A percentile compares a stretch with the other conserved stretches of the same genome.
Conservation (phyloP, 768 basidiomycete genomes). For the Phaeotremella skinneri region DNA sequence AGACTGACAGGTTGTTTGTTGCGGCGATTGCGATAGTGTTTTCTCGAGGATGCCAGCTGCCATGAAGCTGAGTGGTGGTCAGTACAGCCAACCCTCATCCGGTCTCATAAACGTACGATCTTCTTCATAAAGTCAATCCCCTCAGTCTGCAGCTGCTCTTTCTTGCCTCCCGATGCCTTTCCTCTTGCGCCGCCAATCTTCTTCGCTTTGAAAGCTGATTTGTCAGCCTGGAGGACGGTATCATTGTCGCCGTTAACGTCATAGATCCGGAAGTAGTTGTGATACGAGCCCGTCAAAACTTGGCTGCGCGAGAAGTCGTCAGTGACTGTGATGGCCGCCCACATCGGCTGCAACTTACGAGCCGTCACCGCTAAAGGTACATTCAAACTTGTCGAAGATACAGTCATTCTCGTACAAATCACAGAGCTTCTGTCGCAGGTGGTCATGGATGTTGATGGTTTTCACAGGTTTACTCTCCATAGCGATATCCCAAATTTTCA, state of each 20-base stretch:
- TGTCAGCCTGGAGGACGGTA: constrained; percentile 94
- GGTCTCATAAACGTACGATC: constrained; percentile 36
- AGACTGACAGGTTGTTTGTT: constrained; percentile 88
- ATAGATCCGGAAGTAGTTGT: constrained; percentile 99
- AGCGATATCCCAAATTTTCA: constrained; percentile 99
- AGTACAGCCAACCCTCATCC: neutral
- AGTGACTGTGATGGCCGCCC: neutral
- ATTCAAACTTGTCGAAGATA: constrained; percentile 99
- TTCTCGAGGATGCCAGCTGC: constrained; percentile 90
- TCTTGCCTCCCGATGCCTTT: constrained; percentile 65
- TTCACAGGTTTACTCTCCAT: constrained; percentile 96
- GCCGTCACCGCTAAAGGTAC: constrained; percentile 96
- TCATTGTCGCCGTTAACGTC: constrained; percentile 79
- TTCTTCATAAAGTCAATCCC: constrained; percentile 66
- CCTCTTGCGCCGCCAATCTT: constrained; percentile 80
- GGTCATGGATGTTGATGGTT: constrained; percentile 98
- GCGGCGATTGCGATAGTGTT: constrained; percentile 98
- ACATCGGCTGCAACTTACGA: constrained; percentile 58
- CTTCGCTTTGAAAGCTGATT: constrained; percentile 98
- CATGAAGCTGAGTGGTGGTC: constrained; percentile 58
- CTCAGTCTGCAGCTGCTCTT: constrained; percentile 73
- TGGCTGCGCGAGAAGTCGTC: constrained; percentile 59
- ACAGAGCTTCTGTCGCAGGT: constrained; percentile 93
- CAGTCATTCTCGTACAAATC: constrained; percentile 99
- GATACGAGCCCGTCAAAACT: constrained; percentile 98